phyloP scores from a whole-genome alignment of 495 filamentous ascomycete genomes.

The Tetracladium marchalianum region DNA sequence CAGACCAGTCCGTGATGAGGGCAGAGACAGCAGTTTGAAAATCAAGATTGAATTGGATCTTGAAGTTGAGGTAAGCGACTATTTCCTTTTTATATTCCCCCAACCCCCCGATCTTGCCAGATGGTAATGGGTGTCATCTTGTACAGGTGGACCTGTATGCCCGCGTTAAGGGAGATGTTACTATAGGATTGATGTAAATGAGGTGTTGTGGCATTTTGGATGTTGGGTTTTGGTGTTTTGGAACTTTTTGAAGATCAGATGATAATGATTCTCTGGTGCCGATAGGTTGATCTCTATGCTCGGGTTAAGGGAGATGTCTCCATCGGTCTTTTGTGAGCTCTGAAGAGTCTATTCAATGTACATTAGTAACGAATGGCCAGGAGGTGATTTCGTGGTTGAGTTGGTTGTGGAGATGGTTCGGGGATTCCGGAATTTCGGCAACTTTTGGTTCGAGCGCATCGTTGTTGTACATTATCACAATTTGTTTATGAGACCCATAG shows the following conservation, averaged over 20 bases:
- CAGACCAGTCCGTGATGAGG: constrained; percentile 12
- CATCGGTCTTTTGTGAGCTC: constrained; percentile 15
- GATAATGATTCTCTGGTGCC: constrained; percentile 4
- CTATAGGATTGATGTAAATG: constrained; percentile 19
- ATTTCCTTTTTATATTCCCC: background rate
- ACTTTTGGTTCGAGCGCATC: too few species aligned
- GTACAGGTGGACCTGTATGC: constrained; percentile 2
- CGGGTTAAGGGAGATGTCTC: constrained; percentile 20
- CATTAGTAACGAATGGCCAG: background rate
- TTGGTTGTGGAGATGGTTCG: too few species aligned
- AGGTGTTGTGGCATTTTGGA: too few species aligned
- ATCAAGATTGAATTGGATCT: constrained; percentile 23
- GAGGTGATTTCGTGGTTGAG: too few species aligned
- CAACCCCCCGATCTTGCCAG: too few species aligned
- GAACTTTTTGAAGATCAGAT: too few species aligned
- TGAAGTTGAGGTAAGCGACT: constrained; percentile 22
- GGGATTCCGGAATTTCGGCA: too few species aligned
- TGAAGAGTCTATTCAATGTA: too few species aligned
- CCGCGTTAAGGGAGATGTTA: constrained; percentile 20
- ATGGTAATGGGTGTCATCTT: too few species aligned
- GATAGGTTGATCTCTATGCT: constrained; percentile 21
- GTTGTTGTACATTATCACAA: too few species aligned
- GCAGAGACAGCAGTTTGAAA: constrained; percentile 17
- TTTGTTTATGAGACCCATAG: too few species aligned
- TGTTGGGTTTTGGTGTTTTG: too few species aligned